Conservation (phyloP, 371 early-diverging fungal genomes). For the Lichtheimia hyalospora region DNA sequence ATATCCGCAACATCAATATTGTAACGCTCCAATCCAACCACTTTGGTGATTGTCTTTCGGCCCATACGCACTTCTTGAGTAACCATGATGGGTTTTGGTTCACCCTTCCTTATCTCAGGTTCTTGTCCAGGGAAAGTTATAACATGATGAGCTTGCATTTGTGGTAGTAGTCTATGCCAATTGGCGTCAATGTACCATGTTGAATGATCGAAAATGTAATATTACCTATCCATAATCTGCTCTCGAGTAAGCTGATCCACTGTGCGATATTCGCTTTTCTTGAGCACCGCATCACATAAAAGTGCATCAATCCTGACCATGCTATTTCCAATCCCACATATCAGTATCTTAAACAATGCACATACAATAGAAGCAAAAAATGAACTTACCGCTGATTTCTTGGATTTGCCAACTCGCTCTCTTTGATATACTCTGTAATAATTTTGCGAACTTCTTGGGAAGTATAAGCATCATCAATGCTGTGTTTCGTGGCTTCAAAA, state of each 20-base stretch:
- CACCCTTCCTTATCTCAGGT: conserved; percentile 36
- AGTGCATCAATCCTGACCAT: conserved; percentile 59
- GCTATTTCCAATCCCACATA: conserved; percentile 12
- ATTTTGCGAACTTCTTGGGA: conserved; percentile 54
- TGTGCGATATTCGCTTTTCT: conserved; percentile 60
- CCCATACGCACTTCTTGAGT: conserved; percentile 64
- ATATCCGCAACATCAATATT: conserved; percentile 61
- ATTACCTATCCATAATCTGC: conserved; percentile 40
- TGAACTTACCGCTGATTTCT: conserved; percentile 53
- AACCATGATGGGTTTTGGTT: conserved; percentile 56
- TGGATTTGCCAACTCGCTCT: conserved; percentile 54
- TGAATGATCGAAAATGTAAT: background rate
- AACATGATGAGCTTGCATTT: conserved; percentile 58
- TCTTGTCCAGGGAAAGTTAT: conserved; percentile 48
- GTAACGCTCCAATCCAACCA: conserved; percentile 65
- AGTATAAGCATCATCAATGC: conserved; percentile 55
- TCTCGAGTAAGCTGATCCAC: conserved; percentile 57
- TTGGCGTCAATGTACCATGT: background rate
- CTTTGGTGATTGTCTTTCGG: conserved; percentile 63
- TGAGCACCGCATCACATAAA: conserved; percentile 60
- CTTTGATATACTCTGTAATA: conserved; percentile 61
- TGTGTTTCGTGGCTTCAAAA: conserved; percentile 52
- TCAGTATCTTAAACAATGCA: background rate
- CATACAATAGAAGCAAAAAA: background rate
- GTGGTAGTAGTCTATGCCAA: conserved; percentile 30